Evolutionary conservation across 2,329 filamentous ascomycete genomes (phyloP).

Genomic region (Cladosporium sphaerospermum): DNA sequence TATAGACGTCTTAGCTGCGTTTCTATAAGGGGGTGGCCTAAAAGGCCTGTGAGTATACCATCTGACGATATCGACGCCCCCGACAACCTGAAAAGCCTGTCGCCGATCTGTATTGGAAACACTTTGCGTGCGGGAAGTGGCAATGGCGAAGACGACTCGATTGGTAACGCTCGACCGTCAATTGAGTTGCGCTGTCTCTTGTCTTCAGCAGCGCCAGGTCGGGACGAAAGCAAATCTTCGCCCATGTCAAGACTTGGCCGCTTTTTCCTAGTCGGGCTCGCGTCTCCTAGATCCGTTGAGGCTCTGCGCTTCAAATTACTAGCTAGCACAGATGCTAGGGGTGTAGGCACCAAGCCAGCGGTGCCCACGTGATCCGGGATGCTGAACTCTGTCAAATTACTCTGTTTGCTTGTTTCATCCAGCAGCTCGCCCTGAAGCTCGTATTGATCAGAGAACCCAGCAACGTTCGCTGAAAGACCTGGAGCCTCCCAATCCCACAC

Average conservation of each 20-base stretch:
- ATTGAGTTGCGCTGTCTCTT: too few relatives aligned
- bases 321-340: constrained; percentile 9
- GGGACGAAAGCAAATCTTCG: not conserved
- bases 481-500: constrained; percentile 36
- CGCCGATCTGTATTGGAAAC: constrained; percentile 65
- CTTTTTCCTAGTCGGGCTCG: not conserved
- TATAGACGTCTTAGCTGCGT: not conserved
- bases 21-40: not conserved
- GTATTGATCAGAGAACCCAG: constrained; percentile 21
- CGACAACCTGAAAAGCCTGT: constrained; percentile 61
- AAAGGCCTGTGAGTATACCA: constrained; percentile 45
- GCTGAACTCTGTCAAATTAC: constrained; percentile 29
- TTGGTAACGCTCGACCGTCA: too few relatives aligned
- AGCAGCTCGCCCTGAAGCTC: constrained; percentile 43
- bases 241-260: constrained; percentile 9
- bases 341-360: constrained; percentile 8
- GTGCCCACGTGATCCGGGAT: constrained; percentile 26
- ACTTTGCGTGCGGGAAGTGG: constrained; percentile 65
- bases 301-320: constrained; percentile 21
- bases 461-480: constrained; percentile 4
- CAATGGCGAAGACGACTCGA: constrained; percentile 11
- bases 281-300: constrained; percentile 8
- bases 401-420: constrained; percentile 13
- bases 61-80: constrained; percentile 66
- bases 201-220: too few relatives aligned